Evolutionary conservation across 129 eudicot species (phyloP).

Genomic region (Calendula officinalis): DNA sequence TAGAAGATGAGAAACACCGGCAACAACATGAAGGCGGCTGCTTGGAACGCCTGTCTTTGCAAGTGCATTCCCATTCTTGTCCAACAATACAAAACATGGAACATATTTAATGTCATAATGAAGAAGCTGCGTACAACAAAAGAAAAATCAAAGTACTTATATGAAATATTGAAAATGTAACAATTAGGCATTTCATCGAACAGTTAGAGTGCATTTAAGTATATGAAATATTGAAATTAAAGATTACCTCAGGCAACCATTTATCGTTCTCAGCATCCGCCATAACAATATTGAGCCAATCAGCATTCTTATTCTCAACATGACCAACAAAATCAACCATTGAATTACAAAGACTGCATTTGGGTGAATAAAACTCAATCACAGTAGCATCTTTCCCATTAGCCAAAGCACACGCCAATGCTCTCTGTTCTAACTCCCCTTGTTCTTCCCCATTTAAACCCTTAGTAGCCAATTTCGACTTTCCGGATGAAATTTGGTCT

Average conservation of each 20-base stretch:
- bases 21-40: conserved; percentile 85
- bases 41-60: conserved; percentile 89
- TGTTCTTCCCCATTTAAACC: conserved; percentile 56
- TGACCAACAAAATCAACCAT: conserved; percentile 66
- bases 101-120: conserved; percentile 91
- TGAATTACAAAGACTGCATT: conserved; percentile 76
- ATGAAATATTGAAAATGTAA: too few species aligned
- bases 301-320: conserved; percentile 66
- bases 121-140: conserved; percentile 54
- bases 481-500: background rate
- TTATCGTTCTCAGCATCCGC: conserved; percentile 88
- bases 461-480: conserved; percentile 20
- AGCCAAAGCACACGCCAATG: conserved; percentile 71
- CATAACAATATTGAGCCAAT: conserved; percentile 93
- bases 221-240: conserved; percentile 7
- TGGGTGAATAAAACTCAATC: conserved; percentile 84
- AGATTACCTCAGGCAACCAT: conserved; percentile 94
- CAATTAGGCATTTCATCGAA: conserved; percentile 19
- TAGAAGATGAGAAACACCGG: conserved; percentile 91
- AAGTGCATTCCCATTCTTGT: conserved; percentile 76
- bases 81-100: conserved; percentile 89
- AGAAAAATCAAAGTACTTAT: too few species aligned
- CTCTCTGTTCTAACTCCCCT: conserved; percentile 87
- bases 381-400: conserved; percentile 79
- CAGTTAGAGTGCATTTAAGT: conserved; percentile 4